Percentiles rank a stretch among this genome's conserved stretches.
These are phyloP conservation scores for Hygrophila difformis DNA, from an alignment of 257 asterid species.

Conservation along the genomic window DNA sequence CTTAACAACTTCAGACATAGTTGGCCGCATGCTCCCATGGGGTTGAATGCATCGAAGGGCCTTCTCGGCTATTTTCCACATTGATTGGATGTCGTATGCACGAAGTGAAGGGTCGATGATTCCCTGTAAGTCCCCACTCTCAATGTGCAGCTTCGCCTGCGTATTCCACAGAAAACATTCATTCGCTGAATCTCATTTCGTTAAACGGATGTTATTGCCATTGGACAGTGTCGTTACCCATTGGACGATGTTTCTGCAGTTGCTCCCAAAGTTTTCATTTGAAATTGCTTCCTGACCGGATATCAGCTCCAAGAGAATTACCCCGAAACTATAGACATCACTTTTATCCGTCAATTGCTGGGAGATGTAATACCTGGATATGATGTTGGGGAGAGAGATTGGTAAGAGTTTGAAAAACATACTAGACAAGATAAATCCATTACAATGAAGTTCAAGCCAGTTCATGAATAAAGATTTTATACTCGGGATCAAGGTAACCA, in stretches of 20 bases:
- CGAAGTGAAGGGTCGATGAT: slow-evolving; percentile 74
- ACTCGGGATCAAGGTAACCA: slow-evolving; percentile 99
- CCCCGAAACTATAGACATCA: slow-evolving; percentile 93
- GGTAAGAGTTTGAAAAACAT: too few relatives aligned
- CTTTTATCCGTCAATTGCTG: slow-evolving; percentile 98
- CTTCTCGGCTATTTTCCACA: slow-evolving; percentile 99
- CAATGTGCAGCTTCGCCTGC: slow-evolving; percentile 88
- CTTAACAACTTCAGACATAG: slow-evolving; percentile 80
- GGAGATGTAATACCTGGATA: slow-evolving; percentile 82
- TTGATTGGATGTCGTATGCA: slow-evolving; percentile 81
- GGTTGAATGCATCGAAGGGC: slow-evolving; percentile 91
- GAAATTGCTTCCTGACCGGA: slow-evolving; percentile 99
- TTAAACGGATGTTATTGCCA: too few relatives aligned
- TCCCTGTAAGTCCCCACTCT: slow-evolving; percentile 93
- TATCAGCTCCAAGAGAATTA: slow-evolving; percentile 86
- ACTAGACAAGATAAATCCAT: too few relatives aligned
- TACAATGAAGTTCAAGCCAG: too few relatives aligned
- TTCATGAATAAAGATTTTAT: not conserved
- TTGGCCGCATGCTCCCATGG: slow-evolving; percentile 94
- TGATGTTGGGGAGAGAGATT: too few relatives aligned
- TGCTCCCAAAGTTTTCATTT: slow-evolving; percentile 66
- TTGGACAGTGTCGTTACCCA: slow-evolving; percentile 45
- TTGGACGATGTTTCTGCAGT: slow-evolving; percentile 91
- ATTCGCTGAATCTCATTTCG: too few relatives aligned
- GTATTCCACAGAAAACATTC: too few relatives aligned